Conservation (phyloP, 768 basidiomycete genomes). For the Rhodotorula sphaerocarpa region DNA sequence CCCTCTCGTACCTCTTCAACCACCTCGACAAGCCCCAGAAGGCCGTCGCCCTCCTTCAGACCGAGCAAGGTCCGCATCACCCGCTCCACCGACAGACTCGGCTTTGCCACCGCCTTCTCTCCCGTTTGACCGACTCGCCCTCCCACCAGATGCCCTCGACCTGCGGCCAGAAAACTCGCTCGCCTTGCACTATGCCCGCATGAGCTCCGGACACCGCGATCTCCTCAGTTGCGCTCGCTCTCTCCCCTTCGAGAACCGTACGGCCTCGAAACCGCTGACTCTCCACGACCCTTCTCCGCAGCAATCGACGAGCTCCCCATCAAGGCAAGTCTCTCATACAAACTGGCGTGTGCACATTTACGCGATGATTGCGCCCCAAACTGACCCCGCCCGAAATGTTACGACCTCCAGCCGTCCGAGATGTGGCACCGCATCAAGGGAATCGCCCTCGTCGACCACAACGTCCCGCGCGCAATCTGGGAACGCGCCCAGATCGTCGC, state of each 20-base stretch:
- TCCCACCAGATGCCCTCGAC: conserved; percentile 23
- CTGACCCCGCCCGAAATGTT: neutral
- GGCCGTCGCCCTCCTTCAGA: conserved; percentile 27
- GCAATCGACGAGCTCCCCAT: conserved; percentile 33
- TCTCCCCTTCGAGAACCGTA: too few species aligned
- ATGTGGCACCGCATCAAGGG: conserved; percentile 30
- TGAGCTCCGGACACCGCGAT: conserved; percentile 26
- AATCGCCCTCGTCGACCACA: conserved; percentile 35
- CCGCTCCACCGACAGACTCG: neutral
- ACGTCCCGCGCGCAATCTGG: conserved; percentile 21
- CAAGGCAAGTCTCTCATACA: conserved; percentile 11
- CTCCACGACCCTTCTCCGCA: neutral
- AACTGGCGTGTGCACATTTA: too few species aligned
- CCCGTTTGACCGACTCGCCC: neutral
- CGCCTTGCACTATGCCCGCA: conserved; percentile 18
- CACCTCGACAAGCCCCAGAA: conserved; percentile 27
- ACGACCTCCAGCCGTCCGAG: conserved; percentile 11
- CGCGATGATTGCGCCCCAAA: neutral
- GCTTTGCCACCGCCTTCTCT: neutral
- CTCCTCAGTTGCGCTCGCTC: too few species aligned
- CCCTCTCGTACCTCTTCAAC: conserved; percentile 16
- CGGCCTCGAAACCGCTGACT: neutral
- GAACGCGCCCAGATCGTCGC: conserved; percentile 1
- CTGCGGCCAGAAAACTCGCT: conserved; percentile 29
- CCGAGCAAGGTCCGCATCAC: conserved; percentile 15